Evolutionary conservation across 495 filamentous ascomycete genomes (phyloP).

Genomic region (Podospora didyma): DNA sequence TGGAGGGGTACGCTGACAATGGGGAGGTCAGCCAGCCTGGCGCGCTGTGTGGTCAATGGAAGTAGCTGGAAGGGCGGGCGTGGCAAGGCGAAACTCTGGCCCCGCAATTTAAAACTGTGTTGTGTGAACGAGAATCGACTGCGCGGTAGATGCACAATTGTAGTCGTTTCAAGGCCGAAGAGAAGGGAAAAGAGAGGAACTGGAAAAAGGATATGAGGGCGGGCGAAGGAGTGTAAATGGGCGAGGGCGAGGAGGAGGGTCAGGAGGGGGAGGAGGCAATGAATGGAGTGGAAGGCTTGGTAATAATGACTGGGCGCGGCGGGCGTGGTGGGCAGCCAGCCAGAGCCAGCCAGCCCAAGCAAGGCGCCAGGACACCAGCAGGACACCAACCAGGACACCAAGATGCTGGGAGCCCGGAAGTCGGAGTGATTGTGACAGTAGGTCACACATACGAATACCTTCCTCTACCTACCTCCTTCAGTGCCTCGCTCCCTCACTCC

Average conservation of each 20-base stretch:
- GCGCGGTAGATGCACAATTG: not conserved
- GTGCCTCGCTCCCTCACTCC: too few species aligned
- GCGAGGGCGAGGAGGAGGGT: not conserved
- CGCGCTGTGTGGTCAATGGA: conserved; percentile 18
- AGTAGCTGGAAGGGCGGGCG: conserved; percentile 20
- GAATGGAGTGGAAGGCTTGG: not conserved
- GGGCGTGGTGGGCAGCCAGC: conserved; percentile 4
- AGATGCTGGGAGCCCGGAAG: conserved; percentile 10
- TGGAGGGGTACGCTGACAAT: not conserved
- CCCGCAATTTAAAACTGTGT: not conserved
- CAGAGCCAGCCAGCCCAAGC: not conserved
- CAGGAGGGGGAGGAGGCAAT: not conserved
- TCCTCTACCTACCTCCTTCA: too few species aligned
- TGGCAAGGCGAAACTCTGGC: conserved; percentile 10
- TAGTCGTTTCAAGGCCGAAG: conserved; percentile 1
- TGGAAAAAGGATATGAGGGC: conserved; percentile 2
- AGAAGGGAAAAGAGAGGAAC: conserved; percentile 3
- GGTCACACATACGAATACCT: conserved; percentile 18
- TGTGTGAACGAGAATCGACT: not conserved
- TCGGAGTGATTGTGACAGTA: conserved; percentile 24
- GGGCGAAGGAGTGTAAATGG: conserved; percentile 10
- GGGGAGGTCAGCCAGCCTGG: not conserved
- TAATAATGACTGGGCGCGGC: not conserved
- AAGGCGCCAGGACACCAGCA: conserved; percentile 6
- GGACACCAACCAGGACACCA: not conserved